These are phyloP conservation scores for Teratosphaeriaceae sp. DNA, from an alignment of 2,329 filamentous ascomycete genomes.

Conservation along the genomic window DNA sequence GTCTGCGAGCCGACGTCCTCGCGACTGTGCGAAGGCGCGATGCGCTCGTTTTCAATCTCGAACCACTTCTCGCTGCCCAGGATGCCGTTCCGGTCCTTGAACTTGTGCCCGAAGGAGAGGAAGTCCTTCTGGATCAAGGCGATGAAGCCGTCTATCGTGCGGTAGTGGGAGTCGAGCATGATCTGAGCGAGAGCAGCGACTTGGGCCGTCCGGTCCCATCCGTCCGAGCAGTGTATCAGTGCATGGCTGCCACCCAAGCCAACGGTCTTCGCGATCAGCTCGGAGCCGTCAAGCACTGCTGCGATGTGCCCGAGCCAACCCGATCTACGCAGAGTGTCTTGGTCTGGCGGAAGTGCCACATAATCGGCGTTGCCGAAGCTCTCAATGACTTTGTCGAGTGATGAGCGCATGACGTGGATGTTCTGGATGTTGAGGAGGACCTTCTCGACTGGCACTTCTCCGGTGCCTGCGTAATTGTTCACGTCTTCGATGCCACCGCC, in stretches of 20 bases:
- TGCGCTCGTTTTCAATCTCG: constrained; percentile 69
- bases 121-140: constrained; percentile 95
- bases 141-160: constrained; percentile 91
- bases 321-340: constrained; percentile 73
- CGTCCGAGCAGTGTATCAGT: constrained; percentile 94
- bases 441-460: constrained; percentile 49
- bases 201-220: constrained; percentile 96
- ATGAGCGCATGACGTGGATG: constrained; percentile 95
- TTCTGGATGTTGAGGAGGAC: constrained; percentile 95
- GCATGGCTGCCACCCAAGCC: constrained; percentile 92
- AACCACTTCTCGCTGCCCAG: constrained; percentile 95
- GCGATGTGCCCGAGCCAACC: constrained; percentile 88
- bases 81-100: constrained; percentile 82
- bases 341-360: constrained; percentile 71
- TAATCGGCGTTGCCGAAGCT: constrained; percentile 90
- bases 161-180: constrained; percentile 91
- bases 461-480: constrained; percentile 90
- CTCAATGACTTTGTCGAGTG: constrained; percentile 79
- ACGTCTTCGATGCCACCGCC: constrained; percentile 96
- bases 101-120: constrained; percentile 97
- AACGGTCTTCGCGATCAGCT: constrained; percentile 77
- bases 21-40: constrained; percentile 42
- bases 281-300: constrained; percentile 74
- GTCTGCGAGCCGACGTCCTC: constrained; percentile 40
- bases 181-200: constrained; percentile 86